Conservation (phyloP, 2,329 filamentous ascomycete genomes). For the Plectosphaerella plurivora region DNA sequence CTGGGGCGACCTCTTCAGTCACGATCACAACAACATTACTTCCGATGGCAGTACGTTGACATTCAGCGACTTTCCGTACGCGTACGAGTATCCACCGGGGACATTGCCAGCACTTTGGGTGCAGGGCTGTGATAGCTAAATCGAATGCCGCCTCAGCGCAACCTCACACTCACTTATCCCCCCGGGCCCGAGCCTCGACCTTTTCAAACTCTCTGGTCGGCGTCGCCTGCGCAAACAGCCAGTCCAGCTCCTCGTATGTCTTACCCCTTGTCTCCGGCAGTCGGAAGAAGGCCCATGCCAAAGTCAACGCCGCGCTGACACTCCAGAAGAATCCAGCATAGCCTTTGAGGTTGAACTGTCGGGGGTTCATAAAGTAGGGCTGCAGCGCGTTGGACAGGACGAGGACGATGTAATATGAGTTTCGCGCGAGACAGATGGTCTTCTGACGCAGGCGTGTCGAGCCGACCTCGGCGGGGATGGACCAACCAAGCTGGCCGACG, state of each 20-base stretch:
- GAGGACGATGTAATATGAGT: conserved; percentile 20
- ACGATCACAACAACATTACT: no score
- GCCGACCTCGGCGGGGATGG: conserved; percentile 26
- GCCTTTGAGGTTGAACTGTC: conserved; percentile 27
- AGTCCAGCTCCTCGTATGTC: conserved; percentile 22
- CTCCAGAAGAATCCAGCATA: conserved; percentile 31
- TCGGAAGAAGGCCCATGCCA: conserved; percentile 39
- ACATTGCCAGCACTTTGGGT: no score
- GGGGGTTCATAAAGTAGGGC: conserved; percentile 14
- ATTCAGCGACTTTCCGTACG: no score
- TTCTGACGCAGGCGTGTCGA: conserved; percentile 27
- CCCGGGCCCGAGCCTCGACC: background rate
- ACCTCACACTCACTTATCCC: background rate
- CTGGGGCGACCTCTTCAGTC: no score
- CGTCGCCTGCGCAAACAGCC: conserved; percentile 19
- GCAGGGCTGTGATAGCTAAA: no score
- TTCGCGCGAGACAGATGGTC: conserved; percentile 23
- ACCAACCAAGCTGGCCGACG: conserved; percentile 27
- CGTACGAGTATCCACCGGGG: no score
- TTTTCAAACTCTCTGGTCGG: background rate
- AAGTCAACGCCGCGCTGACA: conserved; percentile 30
- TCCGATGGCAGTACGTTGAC: no score
- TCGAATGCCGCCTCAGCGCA: no score
- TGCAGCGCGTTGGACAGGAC: conserved; percentile 15
- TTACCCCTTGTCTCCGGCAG: conserved; percentile 29